Conservation (phyloP, 352 stramenopile species). For the Phytophthora vignae region DNA sequence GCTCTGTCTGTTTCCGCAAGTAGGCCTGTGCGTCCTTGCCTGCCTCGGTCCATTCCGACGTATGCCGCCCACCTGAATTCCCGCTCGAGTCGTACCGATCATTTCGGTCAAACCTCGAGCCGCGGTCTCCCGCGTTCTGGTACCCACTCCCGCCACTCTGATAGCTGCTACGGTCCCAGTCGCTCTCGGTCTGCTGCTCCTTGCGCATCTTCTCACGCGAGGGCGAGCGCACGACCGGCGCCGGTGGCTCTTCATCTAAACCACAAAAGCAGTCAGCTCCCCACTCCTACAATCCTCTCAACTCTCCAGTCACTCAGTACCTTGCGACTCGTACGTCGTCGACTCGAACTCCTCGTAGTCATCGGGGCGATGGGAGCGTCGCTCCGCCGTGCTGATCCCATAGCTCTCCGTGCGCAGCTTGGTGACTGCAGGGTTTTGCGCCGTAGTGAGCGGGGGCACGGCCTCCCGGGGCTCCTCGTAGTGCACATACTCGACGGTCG, state of each 20-base stretch:
- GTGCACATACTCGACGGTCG: constrained; percentile 52
- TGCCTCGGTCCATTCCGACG: constrained; percentile 45
- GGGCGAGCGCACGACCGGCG: constrained; percentile 23
- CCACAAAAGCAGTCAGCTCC: background rate
- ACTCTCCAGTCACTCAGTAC: constrained; percentile 16
- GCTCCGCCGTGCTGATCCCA: constrained; percentile 31
- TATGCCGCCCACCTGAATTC: constrained; percentile 12
- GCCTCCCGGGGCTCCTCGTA: constrained; percentile 30
- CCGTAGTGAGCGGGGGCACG: background rate
- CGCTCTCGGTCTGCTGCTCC: constrained; percentile 23
- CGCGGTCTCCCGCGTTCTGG: constrained; percentile 22
- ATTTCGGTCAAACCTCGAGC: constrained; percentile 32
- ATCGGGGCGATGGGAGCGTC: constrained; percentile 29
- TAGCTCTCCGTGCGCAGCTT: constrained; percentile 38
- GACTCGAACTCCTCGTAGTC: constrained; percentile 73
- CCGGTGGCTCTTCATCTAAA: constrained; percentile 47
- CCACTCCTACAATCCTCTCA: background rate
- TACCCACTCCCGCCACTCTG: constrained; percentile 30
- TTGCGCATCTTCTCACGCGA: constrained; percentile 37
- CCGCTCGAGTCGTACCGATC: constrained; percentile 43
- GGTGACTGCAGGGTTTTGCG: constrained; percentile 8
- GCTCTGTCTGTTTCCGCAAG: constrained; percentile 85
- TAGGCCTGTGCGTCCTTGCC: constrained; percentile 69
- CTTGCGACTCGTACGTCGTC: constrained; percentile 58
- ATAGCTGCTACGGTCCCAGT: constrained; percentile 39